Conservation (phyloP, 345 rosid species). For the Syzygium aromaticum region DNA sequence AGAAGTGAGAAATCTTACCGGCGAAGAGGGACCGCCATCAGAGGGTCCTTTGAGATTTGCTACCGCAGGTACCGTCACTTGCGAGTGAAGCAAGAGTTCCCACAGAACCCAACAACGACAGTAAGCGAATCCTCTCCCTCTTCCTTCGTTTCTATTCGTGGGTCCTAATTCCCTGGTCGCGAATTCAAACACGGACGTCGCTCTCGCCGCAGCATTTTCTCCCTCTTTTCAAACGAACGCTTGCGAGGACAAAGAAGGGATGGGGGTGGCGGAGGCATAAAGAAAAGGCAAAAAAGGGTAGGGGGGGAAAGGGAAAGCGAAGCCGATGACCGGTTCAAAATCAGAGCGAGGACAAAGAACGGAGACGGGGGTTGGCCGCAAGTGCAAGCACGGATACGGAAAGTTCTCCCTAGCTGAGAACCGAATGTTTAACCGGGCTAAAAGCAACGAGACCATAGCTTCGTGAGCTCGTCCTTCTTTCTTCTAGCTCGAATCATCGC, state of each 20-base stretch:
- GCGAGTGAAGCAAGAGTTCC: neutral
- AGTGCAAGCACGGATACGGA: neutral
- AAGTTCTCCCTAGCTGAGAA: neutral
- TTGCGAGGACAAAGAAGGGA: neutral
- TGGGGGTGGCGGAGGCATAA: neutral
- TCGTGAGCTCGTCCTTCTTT: neutral
- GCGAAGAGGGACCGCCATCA: slow-evolving; percentile 12
- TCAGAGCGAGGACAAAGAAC: neutral
- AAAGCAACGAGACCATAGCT: neutral
- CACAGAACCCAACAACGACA: neutral
- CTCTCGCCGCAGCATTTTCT: neutral
- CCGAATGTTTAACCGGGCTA: neutral
- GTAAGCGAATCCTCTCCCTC: neutral
- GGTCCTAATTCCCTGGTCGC: neutral
- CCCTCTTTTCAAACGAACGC: neutral
- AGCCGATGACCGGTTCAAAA: neutral
- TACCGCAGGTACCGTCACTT: neutral
- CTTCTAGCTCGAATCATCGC: neutral
- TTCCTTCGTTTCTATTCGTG: neutral
- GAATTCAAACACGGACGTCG: neutral
- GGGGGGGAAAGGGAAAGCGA: neutral
- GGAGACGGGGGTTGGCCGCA: neutral
- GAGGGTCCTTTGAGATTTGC: slow-evolving; percentile 9
- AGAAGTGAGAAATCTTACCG: neutral
- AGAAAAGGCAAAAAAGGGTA: neutral